Evolutionary conservation across 371 early-diverging fungal species (phyloP).

Genomic region (Mortierella sp.): DNA sequence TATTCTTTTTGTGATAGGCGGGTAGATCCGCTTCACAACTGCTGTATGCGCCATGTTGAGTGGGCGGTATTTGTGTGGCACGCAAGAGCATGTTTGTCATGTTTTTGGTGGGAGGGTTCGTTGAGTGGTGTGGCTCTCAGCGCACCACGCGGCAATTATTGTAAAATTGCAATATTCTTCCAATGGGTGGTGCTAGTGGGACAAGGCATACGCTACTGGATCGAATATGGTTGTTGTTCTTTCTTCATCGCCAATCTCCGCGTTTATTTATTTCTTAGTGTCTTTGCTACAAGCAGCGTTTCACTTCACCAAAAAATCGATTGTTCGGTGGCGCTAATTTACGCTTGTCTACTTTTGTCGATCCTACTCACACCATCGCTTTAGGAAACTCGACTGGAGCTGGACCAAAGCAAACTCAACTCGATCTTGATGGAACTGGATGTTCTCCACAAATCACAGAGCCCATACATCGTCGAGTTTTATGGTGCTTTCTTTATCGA

Average conservation of each 20-base stretch:
- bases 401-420: slow-evolving; percentile 87
- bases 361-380: neutral
- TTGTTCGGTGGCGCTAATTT: slow-evolving; percentile 12
- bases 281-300: neutral
- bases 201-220: no score
- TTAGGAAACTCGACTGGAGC: slow-evolving; percentile 91
- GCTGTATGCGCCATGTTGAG: neutral
- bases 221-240: no score
- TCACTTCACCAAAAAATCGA: neutral
- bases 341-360: neutral
- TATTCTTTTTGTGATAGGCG: neutral
- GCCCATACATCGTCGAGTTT: slow-evolving; percentile 93
- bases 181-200: no score
- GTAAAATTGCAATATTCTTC: slow-evolving; percentile 31
- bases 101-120: slow-evolving; percentile 9
- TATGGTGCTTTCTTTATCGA: slow-evolving; percentile 98
- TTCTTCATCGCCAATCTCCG: neutral
- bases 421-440: slow-evolving; percentile 94
- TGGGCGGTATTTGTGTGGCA: no score
- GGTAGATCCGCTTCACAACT: neutral
- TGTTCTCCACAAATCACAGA: slow-evolving; percentile 87
- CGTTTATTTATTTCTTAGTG: neutral
- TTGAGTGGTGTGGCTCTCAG: slow-evolving; percentile 14
- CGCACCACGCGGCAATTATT: neutral
- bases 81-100: neutral